Evolutionary conservation across 1,284 basidiomycete genomes (phyloP).

Genomic region (Trichosporon inkin): DNA sequence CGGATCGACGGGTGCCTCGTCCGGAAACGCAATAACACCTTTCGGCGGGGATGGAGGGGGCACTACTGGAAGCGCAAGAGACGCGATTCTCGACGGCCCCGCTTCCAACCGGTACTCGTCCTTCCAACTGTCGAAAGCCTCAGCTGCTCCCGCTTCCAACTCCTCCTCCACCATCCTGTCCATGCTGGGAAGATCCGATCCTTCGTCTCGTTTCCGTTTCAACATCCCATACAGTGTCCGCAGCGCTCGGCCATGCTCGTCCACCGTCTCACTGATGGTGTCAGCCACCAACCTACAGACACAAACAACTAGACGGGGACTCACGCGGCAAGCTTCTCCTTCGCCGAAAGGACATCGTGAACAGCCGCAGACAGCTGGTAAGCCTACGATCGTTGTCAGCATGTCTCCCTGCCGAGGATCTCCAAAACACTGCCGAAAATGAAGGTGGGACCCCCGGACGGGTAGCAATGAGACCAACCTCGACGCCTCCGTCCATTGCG

Average conservation of each 20-base stretch:
- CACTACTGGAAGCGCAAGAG: conserved; percentile 29
- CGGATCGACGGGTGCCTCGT: conserved; percentile 26
- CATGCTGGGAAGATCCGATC: conserved; percentile 29
- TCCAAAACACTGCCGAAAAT: neutral
- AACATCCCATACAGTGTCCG: conserved; percentile 33
- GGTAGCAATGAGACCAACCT: conserved; percentile 23
- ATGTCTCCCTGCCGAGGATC: neutral
- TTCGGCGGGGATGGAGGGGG: conserved; percentile 36
- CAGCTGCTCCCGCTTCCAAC: conserved; percentile 18
- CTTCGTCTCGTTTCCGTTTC: conserved; percentile 24
- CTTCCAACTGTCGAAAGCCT: conserved; percentile 35
- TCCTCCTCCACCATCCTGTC: conserved; percentile 19
- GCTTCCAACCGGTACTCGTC: conserved; percentile 32
- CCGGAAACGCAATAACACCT: conserved; percentile 35
- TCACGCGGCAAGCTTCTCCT: conserved; percentile 28
- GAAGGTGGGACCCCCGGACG: neutral
- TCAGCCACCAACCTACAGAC: conserved; percentile 2
- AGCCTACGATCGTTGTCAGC: conserved; percentile 12
- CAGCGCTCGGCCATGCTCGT: conserved; percentile 33
- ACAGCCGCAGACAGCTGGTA: conserved; percentile 32
- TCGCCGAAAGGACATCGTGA: conserved; percentile 29
- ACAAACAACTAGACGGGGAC: conserved; percentile 10
- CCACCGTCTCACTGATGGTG: conserved; percentile 21
- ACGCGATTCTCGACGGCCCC: conserved; percentile 31
- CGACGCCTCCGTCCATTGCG: conserved; percentile 27